These are phyloP conservation scores for Euphorbia pulcherrima DNA, from an alignment of 345 rosid genomes.

Conservation along the genomic window DNA sequence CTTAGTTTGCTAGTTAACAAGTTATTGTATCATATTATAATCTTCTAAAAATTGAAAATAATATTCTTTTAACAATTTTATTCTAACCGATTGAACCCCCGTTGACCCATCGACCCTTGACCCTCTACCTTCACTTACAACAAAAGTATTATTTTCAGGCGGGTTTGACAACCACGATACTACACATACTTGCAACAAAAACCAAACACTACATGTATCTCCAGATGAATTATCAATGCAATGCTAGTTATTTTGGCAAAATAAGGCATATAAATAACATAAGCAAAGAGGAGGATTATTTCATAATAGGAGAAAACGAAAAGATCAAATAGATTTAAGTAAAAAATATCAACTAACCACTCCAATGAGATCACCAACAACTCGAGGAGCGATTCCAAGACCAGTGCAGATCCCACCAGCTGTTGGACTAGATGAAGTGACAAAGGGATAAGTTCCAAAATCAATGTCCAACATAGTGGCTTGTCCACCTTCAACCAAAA, in stretches of 20 bases:
- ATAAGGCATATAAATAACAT: neutral
- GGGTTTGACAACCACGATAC: too few relatives aligned
- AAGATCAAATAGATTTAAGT: neutral
- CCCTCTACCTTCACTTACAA: too few relatives aligned
- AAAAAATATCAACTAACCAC: conserved; percentile 51
- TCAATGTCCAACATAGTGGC: conserved; percentile 97
- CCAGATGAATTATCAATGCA: neutral
- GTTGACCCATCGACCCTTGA: too few relatives aligned
- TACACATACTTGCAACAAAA: neutral
- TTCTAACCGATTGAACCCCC: too few relatives aligned
- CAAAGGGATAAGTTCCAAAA: conserved; percentile 95
- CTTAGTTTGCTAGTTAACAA: too few relatives aligned
- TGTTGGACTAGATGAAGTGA: conserved; percentile 94
- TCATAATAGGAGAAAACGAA: neutral
- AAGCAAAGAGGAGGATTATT: neutral
- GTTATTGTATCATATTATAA: too few relatives aligned
- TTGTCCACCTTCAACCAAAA: conserved; percentile 98
- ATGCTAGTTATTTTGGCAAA: neutral
- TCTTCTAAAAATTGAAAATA: too few relatives aligned
- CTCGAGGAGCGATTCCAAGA: conserved; percentile 94
- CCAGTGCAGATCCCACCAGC: conserved; percentile 97
- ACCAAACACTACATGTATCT: neutral
- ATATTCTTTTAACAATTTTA: too few relatives aligned
- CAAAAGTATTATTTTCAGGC: too few relatives aligned
- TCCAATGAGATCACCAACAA: conserved; percentile 84